Evolutionary conservation across 2,329 filamentous ascomycete genomes (phyloP), one percentile per base, ranked within the genome.

Genomic region (Phialocephala subalpina): DNA sequence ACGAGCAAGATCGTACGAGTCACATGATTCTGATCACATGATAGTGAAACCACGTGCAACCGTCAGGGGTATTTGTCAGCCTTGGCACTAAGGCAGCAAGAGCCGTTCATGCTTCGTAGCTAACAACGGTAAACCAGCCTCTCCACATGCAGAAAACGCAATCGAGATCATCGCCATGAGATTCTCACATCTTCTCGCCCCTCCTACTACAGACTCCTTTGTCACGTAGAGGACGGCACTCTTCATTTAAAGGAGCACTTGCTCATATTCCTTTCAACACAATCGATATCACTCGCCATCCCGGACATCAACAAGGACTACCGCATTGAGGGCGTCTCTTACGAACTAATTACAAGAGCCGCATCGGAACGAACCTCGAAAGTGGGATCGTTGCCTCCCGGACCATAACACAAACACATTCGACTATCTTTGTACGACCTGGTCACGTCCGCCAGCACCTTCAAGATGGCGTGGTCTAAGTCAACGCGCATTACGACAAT

Each of bases 401-500:
- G 9, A 57, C 35, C 55, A 22, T 22, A 35, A 20, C 55, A 36
- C 25, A 35, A 36, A 36, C 29, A 38, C 18, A 25, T 12, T 14
- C 29, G 53, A 57, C 29, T 11, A 22, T 42, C 29, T n/a, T 38
- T 61, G 9, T 36, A 52, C 40, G 6, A 52, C 29, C 33, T 16
- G 18, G 22, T 16, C 58, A 25, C 53, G 53, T 27, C 22, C 29
- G 57, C 47, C 55, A 53, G 42, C 12, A 20, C 38, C 40, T 58
- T 69, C 73, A 78, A 66, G 71, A 97, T 97, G 93, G 91, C 86
- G 70, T 92, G 95, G 85, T 97, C 94, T 76, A 99, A 99, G 81
- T 92, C 91, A 72, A 93, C 91, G 74, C 90, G 95, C 79, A 98
- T 99, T 78, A 87, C 92, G 80, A 91, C 97, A 78, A 92, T 99